Base-by-base conservation (phyloP, 257 asterid genomes). In the Gentiana straminea region DNA sequence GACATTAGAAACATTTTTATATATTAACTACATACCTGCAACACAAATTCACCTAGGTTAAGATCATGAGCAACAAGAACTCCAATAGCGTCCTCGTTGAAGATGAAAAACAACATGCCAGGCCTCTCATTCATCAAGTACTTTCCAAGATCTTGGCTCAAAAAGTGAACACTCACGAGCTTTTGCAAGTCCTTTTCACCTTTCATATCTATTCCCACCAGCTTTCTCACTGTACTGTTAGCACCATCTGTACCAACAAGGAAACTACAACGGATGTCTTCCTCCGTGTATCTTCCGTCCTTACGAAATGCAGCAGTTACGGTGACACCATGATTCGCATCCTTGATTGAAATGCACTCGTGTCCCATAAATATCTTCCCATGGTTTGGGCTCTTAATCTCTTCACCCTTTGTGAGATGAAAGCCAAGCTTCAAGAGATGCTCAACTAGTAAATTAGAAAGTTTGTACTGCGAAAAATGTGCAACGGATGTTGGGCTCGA, bases 1-100 rank as follows among this genome's bases (percentile, higher is more conserved):
- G 7, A 46, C 1, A n/a, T 36, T 13, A 7, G 48, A 50, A n/a
- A 41, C 9, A 10, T 43, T 51, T 36, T 51, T 65, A 9, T 10
- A 55, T 54, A 55, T 13, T 58, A 43, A 58, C 41, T 32, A 12
- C 66, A 24, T 24, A 91, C 98, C 92, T 91, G 98, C 84, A 91
- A 73, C 52, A 87, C 92, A 72, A 91, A 91, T 68, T 91, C 98
- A 68, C 98, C 98, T 76, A 82, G 79, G 70, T 67, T 73, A 71
- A 84, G 77, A 65, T 91, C 94, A 76, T 91, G 98, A 62, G 98
- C 98, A 36, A 91, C 96, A 61, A 91, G 81, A 49, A 91, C 98
- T 44, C 96, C 98, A 24, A 87, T 84, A 32, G 82, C 96, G 66
- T 83, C 87, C 47, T 86, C 64, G 57, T 91, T 91, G 58, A 87